These are phyloP conservation scores for Globisporangium spinosum DNA, from an alignment of 352 stramenopile genomes.

Conservation along the genomic window DNA sequence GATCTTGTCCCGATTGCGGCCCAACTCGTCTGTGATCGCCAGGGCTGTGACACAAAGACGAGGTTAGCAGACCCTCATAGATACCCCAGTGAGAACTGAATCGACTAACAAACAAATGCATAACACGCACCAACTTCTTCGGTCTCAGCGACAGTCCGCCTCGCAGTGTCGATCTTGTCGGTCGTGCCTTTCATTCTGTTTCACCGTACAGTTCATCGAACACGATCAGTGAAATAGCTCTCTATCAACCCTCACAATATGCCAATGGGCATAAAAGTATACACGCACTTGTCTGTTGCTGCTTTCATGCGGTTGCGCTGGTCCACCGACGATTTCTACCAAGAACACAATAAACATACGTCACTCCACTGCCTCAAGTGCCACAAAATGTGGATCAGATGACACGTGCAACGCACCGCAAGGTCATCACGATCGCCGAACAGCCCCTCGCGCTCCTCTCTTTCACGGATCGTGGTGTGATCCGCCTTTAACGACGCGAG, in stretches of 20 bases:
- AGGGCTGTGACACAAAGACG: constrained; percentile 28
- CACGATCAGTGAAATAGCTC: too few species aligned
- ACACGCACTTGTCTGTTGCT: constrained; percentile 74
- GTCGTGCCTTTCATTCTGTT: constrained; percentile 82
- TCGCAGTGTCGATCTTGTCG: constrained; percentile 70
- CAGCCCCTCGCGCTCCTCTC: constrained; percentile 79
- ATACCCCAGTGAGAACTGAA: neutral
- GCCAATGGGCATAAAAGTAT: neutral
- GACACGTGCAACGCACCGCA: constrained; percentile 24
- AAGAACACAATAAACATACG: neutral
- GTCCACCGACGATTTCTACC: constrained; percentile 56
- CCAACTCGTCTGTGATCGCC: constrained; percentile 78
- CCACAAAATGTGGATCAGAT: neutral
- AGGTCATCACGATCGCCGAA: constrained; percentile 77
- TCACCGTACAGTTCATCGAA: neutral
- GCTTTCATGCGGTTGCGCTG: constrained; percentile 75
- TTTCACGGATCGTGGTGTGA: constrained; percentile 78
- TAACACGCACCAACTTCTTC: constrained; percentile 77
- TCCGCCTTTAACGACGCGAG: constrained; percentile 76
- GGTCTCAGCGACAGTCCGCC: constrained; percentile 79
- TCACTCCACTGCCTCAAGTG: neutral
- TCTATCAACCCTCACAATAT: too few species aligned
- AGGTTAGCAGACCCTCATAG: neutral
- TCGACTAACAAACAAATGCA: neutral
- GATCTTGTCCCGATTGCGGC: constrained; percentile 85